These are phyloP conservation scores for Schwanniomyces yamadae DNA, from an alignment of 805 yeast genomes.

Conservation along the genomic window DNA sequence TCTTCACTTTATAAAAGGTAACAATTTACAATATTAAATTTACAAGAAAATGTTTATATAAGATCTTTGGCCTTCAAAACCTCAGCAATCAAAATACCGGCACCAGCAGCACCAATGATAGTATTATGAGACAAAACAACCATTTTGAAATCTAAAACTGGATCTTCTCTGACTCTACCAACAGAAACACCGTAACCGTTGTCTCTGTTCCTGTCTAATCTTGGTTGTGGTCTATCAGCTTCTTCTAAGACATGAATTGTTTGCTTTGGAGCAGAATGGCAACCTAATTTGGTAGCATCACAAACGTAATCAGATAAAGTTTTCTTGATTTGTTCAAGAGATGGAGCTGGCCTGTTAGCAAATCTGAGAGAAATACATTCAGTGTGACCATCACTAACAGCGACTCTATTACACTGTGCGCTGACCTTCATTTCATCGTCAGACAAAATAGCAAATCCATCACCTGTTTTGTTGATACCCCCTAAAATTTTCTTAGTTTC, in stretches of 20 bases:
- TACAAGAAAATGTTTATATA: constrained; percentile 45
- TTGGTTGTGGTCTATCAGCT: constrained; percentile 93
- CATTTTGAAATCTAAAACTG: constrained; percentile 92
- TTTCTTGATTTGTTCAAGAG: constrained; percentile 73
- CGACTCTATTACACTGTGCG: constrained; percentile 96
- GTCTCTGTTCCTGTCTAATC: constrained; percentile 95
- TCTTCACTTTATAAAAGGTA: no score
- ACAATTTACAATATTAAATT: neutral
- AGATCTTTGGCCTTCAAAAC: constrained; percentile 73
- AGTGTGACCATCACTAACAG: constrained; percentile 97
- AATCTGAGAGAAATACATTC: constrained; percentile 89
- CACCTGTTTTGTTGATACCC: constrained; percentile 47
- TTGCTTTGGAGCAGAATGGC: constrained; percentile 91
- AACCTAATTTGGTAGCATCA: constrained; percentile 76
- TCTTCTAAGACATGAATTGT: constrained; percentile 91
- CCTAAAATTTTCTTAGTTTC: constrained; percentile 96
- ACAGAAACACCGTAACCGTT: constrained; percentile 91
- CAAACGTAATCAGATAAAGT: constrained; percentile 71
- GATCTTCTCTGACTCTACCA: constrained; percentile 91
- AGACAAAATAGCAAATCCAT: constrained; percentile 55
- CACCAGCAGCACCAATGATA: constrained; percentile 97
- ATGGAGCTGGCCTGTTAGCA: constrained; percentile 79
- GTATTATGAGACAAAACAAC: constrained; percentile 98
- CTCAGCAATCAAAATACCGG: constrained; percentile 95
- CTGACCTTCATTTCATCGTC: constrained; percentile 79